phyloP scores from a whole-genome alignment of 495 filamentous ascomycete species.

The Penicillium pulvis region DNA sequence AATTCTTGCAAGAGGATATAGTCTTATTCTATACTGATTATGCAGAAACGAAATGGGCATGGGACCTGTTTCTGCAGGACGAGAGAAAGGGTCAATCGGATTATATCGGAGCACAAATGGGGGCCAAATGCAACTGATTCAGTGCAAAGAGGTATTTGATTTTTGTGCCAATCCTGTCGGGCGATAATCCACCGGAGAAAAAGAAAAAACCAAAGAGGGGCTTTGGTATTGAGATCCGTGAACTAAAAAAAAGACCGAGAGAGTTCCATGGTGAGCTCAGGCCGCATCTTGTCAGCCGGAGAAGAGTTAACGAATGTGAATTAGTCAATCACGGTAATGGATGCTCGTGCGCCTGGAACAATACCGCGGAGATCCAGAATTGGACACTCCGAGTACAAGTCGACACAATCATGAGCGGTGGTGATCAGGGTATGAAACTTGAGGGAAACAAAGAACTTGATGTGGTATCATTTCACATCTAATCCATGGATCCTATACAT shows the following conservation, averaged over 20 bases:
- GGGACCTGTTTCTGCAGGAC: conserved; percentile 6
- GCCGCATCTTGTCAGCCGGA: conserved; percentile 26
- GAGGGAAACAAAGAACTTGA: not conserved
- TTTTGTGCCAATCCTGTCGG: conserved; percentile 15
- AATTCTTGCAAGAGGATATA: not conserved
- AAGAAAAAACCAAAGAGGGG: conserved; percentile 17
- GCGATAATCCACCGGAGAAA: conserved; percentile 18
- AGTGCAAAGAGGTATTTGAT: conserved; percentile 11
- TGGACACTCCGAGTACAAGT: not conserved
- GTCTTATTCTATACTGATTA: conserved; percentile 4
- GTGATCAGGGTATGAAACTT: not conserved
- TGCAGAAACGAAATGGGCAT: conserved; percentile 6
- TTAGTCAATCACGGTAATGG: conserved; percentile 19
- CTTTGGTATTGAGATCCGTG: conserved; percentile 8
- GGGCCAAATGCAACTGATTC: not conserved
- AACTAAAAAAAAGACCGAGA: conserved; percentile 13
- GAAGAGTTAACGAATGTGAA: conserved; percentile 15
- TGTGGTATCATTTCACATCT: not conserved
- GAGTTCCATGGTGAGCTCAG: conserved; percentile 18
- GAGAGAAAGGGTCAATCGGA: conserved; percentile 16
- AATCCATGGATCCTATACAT: conserved; percentile 6
- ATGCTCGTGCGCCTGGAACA: conserved; percentile 13
- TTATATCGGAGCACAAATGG: conserved; percentile 14
- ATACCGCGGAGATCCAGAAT: not conserved
- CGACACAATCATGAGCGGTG: not conserved